Evolutionary conservation across 768 basidiomycete species (phyloP).

Genomic region (Tylopilus sp.): DNA sequence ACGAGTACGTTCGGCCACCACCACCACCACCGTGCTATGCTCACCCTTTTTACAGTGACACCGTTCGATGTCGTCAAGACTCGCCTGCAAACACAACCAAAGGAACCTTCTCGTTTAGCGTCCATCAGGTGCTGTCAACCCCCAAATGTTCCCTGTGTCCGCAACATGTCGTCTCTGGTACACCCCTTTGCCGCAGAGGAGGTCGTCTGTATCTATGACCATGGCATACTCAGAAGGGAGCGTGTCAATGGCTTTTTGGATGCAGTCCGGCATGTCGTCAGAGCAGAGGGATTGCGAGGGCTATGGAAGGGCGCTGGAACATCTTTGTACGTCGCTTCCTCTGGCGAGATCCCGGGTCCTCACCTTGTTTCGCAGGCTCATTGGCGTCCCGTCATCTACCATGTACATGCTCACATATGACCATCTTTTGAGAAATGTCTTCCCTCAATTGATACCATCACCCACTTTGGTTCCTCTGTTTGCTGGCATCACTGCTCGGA

Average conservation of each 20-base stretch:
- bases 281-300: conserved; percentile 77
- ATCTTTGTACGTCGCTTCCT: conserved; percentile 57
- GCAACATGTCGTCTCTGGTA: conserved; percentile 74
- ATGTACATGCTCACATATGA: conserved; percentile 97
- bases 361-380: conserved; percentile 49
- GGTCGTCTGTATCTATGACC: conserved; percentile 79
- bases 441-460: conserved; percentile 59
- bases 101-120: conserved; percentile 49
- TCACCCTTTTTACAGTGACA: conserved; percentile 69
- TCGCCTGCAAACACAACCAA: conserved; percentile 89
- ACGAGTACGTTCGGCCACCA: conserved; percentile 57
- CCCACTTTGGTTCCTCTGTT: conserved; percentile 61
- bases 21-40: not conserved
- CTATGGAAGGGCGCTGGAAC: conserved; percentile 97
- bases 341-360: not conserved
- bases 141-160: conserved; percentile 48
- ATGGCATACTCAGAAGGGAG: conserved; percentile 64
- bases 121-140: conserved; percentile 71
- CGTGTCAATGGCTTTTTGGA: conserved; percentile 83
- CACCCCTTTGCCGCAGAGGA: conserved; percentile 54
- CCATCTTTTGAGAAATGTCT: conserved; percentile 62
- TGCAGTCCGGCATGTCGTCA: conserved; percentile 75
- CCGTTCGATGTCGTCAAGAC: conserved; percentile 99
- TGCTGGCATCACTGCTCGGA: conserved; percentile 81
- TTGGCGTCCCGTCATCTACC: conserved; percentile 89